These are phyloP conservation scores for Microsporum audouinii DNA, from an alignment of 2,329 filamentous ascomycete genomes.

Conservation along the genomic window DNA sequence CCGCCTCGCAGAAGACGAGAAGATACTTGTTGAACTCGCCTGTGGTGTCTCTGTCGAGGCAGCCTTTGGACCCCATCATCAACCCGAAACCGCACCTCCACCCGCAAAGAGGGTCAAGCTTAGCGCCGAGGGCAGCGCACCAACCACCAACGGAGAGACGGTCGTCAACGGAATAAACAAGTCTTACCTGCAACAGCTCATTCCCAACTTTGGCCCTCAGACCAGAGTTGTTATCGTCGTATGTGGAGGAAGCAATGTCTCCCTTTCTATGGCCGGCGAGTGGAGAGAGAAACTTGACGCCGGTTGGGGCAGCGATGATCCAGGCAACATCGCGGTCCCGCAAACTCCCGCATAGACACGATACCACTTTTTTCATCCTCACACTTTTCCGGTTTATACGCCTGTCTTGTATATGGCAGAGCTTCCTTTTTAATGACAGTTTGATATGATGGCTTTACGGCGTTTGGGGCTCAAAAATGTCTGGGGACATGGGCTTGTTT, in stretches of 20 bases:
- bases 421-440: background rate
- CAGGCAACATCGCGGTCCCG: background rate
- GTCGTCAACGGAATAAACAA: background rate
- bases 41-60: conserved; percentile 67
- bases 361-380: background rate
- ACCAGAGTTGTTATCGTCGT: conserved; percentile 74
- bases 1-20: conserved; percentile 68
- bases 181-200: conserved; percentile 42
- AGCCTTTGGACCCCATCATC: conserved; percentile 23
- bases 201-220: conserved; percentile 52
- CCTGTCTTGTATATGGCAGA: background rate
- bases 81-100: conserved; percentile 7
- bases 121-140: background rate
- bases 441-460: background rate
- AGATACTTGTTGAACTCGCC: conserved; percentile 68
- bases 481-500: background rate
- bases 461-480: background rate
- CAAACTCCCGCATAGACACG: background rate
- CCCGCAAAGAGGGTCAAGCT: conserved; percentile 5
- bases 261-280: conserved; percentile 47
- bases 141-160: conserved; percentile 2
- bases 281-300: conserved; percentile 42
- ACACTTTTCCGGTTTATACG: background rate
- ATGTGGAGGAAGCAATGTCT: conserved; percentile 65
- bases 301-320: conserved; percentile 24